Evolutionary conservation across 2,329 filamentous ascomycete genomes (phyloP).

Genomic region (Claviceps maximensis): DNA sequence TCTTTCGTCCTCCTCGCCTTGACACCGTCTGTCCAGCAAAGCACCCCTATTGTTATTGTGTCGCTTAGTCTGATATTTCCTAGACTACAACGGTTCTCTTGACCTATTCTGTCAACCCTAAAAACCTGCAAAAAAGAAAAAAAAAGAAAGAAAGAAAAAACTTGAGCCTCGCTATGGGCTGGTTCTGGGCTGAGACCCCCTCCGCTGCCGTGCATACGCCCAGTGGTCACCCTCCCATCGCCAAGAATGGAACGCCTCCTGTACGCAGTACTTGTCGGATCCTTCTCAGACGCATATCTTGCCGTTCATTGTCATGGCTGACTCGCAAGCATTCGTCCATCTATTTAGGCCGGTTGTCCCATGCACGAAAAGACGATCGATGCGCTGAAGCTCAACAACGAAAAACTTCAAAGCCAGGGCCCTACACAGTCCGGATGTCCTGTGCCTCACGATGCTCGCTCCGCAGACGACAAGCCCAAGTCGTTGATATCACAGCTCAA

Average conservation of each 20-base stretch:
- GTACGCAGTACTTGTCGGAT: conserved; percentile 12
- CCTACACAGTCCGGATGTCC: conserved; percentile 29
- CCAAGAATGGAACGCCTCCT: conserved; percentile 19
- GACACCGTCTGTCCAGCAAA: too few species aligned
- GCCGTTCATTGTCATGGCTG: neutral
- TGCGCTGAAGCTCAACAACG: conserved; percentile 24
- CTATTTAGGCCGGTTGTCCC: conserved; percentile 36
- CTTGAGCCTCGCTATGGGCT: conserved; percentile 33
- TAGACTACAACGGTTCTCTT: too few species aligned
- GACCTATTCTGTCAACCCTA: neutral
- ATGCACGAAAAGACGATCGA: conserved; percentile 44
- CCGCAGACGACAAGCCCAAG: conserved; percentile 21
- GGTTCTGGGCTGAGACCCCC: conserved; percentile 47
- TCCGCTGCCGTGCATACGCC: conserved; percentile 22
- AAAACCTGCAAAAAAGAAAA: too few species aligned
- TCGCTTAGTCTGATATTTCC: too few species aligned
- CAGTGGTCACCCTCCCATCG: conserved; percentile 18
- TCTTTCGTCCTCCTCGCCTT: too few species aligned
- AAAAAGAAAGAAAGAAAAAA: too few species aligned
- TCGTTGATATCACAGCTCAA: conserved; percentile 45
- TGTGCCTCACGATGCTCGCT: conserved; percentile 27
- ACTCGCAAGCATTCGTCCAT: neutral
- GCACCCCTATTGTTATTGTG: too few species aligned
- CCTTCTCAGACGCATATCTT: neutral
- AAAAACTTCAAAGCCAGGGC: conserved; percentile 12